Conservation (phyloP, 148 eudicot species). For the Vaccinium darrowii region DNA sequence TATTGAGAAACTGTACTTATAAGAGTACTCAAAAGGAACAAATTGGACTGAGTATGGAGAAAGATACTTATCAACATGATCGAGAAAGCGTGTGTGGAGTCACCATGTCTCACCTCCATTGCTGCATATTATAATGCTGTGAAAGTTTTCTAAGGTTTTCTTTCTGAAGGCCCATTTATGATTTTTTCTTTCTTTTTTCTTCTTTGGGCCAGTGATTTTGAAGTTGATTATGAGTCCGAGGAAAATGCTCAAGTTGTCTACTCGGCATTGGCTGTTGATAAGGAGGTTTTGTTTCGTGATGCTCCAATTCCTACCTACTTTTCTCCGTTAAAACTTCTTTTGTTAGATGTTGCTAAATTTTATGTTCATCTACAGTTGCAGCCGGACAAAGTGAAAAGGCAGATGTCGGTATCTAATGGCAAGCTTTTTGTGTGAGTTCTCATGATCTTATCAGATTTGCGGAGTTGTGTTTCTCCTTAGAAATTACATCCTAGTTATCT, state of each 20-base stretch:
- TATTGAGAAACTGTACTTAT: no score
- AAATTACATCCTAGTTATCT: neutral
- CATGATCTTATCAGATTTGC: conserved; percentile 1
- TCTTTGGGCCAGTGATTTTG: conserved; percentile 64
- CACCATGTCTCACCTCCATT: neutral
- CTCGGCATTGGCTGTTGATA: conserved; percentile 77
- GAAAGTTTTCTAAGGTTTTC: neutral
- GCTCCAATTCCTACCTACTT: neutral
- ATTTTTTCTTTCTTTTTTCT: neutral
- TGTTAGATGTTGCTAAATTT: neutral
- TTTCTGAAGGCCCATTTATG: neutral
- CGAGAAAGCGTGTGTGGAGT: neutral
- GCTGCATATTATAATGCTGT: conserved; percentile 6
- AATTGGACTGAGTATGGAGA: neutral
- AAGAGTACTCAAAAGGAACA: neutral
- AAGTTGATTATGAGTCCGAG: conserved; percentile 71
- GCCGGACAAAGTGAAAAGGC: conserved; percentile 89
- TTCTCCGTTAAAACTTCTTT: neutral
- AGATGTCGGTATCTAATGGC: conserved; percentile 62
- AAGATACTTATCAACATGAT: neutral
- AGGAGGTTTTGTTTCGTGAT: conserved; percentile 53
- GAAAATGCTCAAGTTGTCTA: conserved; percentile 62
- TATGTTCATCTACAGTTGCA: conserved; percentile 55
- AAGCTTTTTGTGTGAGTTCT: conserved; percentile 77
- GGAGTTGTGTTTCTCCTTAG: neutral